Evolutionary conservation across 202 grass and related monocot genomes (phyloP).

Genomic region (Bolboschoenoplectus hybrid): DNA sequence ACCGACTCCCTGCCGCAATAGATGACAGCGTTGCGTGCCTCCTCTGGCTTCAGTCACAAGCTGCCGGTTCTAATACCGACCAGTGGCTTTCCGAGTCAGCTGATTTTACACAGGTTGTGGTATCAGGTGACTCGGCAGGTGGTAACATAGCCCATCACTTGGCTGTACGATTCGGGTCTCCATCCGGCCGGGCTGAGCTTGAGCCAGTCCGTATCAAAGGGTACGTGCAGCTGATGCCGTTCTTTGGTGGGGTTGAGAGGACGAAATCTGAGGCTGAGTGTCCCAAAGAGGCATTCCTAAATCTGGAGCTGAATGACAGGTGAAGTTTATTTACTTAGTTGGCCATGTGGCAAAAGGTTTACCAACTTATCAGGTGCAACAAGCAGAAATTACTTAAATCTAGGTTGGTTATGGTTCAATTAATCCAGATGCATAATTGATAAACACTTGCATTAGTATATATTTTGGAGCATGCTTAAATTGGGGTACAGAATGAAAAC

Average conservation of each 20-base stretch:
- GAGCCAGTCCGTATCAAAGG: slow-evolving; percentile 46
- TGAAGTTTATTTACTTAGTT: background rate
- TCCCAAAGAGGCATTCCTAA: slow-evolving; percentile 78
- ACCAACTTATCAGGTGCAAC: background rate
- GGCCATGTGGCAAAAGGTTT: background rate
- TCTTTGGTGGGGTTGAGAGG: slow-evolving; percentile 65
- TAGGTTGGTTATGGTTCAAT: background rate
- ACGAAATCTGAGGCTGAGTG: slow-evolving; percentile 79
- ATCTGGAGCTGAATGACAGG: slow-evolving; percentile 72
- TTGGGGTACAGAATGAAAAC: background rate
- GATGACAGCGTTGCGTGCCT: slow-evolving; percentile 51
- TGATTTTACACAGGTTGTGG: slow-evolving; percentile 53
- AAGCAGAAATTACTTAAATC: background rate
- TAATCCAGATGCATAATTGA: background rate
- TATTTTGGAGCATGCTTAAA: background rate
- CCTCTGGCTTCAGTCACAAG: slow-evolving; percentile 55
- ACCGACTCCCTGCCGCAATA: slow-evolving; percentile 73
- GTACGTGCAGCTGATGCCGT: slow-evolving; percentile 80
- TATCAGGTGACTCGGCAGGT: slow-evolving; percentile 88
- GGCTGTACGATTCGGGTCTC: slow-evolving; percentile 60
- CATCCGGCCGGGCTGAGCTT: slow-evolving; percentile 47
- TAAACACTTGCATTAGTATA: background rate
- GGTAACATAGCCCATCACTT: slow-evolving; percentile 87
- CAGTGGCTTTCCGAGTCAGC: slow-evolving; percentile 62
- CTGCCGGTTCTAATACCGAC: background rate